These are phyloP conservation scores for Silene uniflora DNA, from an alignment of 148 eudicot genomes.

Conservation along the genomic window DNA sequence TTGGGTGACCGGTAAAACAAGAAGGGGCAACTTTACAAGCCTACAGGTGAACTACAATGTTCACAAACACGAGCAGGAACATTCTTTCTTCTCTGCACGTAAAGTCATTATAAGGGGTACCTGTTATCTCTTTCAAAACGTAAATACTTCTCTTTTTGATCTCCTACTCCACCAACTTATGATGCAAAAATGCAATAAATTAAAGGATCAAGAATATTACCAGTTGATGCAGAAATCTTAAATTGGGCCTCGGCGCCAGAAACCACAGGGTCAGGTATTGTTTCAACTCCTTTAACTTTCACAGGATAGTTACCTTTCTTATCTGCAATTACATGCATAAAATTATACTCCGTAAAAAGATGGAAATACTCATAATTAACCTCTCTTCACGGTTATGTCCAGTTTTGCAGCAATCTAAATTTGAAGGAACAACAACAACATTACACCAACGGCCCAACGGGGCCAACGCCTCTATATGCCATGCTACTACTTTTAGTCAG, in stretches of 20 bases:
- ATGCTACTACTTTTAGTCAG: too few relatives aligned
- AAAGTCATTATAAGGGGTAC: too few relatives aligned
- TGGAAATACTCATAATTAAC: background rate
- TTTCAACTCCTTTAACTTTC: conserved; percentile 36
- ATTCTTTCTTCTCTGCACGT: background rate
- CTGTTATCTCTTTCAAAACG: too few relatives aligned
- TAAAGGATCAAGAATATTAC: conserved; percentile 14
- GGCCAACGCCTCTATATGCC: too few relatives aligned
- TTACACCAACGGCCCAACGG: too few relatives aligned
- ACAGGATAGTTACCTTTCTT: conserved; percentile 38
- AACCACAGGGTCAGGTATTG: conserved; percentile 35
- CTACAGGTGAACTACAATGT: background rate
- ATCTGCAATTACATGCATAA: conserved; percentile 25
- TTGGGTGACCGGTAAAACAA: background rate
- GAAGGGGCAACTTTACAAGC: background rate
- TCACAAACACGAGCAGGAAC: background rate
- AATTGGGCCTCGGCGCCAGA: conserved; percentile 36
- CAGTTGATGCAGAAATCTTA: conserved; percentile 36
- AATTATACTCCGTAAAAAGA: background rate
- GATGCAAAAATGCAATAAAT: background rate
- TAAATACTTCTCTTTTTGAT: background rate
- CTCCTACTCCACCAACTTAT: background rate
- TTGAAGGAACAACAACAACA: too few relatives aligned
- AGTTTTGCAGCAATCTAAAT: background rate
- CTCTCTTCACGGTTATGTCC: background rate